phyloP scores from a whole-genome alignment of 306 rosid species.

The Crotalaria pallida region DNA sequence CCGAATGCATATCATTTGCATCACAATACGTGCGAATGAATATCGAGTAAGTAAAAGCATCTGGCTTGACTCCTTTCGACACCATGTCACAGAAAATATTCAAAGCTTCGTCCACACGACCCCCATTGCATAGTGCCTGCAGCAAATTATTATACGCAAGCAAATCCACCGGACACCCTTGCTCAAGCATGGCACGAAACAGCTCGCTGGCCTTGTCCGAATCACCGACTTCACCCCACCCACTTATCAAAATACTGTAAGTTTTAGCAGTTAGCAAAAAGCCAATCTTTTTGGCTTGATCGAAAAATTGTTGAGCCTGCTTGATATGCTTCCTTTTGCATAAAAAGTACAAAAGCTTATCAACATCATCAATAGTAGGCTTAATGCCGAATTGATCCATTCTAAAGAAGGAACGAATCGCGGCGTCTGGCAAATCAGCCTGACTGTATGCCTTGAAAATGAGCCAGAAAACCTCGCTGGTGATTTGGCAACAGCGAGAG shows the following conservation, averaged over 20 bases:
- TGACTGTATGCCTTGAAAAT: slow-evolving; percentile 61
- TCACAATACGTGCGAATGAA: slow-evolving; percentile 63
- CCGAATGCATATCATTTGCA: slow-evolving; percentile 60
- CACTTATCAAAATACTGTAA: slow-evolving; percentile 70
- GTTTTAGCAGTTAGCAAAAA: slow-evolving; percentile 46
- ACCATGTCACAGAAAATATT: slow-evolving; percentile 47
- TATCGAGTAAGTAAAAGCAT: slow-evolving; percentile 67
- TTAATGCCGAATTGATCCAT: slow-evolving; percentile 75
- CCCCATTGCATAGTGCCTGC: slow-evolving; percentile 72
- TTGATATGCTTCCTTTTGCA: slow-evolving; percentile 69
- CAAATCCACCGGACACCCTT: slow-evolving; percentile 56
- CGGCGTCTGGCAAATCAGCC: slow-evolving; percentile 73
- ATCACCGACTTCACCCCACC: slow-evolving; percentile 74
- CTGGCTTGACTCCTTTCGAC: slow-evolving; percentile 47
- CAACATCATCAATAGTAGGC: slow-evolving; percentile 57
- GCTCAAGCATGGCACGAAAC: slow-evolving; percentile 67
- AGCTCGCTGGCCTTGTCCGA: slow-evolving; percentile 50
- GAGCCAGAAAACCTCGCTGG: slow-evolving; percentile 60
- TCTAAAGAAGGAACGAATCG: slow-evolving; percentile 63
- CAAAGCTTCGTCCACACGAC: slow-evolving; percentile 55
- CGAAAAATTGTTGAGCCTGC: slow-evolving; percentile 68
- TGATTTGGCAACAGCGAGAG: slow-evolving; percentile 39
- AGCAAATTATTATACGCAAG: slow-evolving; percentile 64
- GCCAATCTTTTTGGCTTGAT: slow-evolving; percentile 48
- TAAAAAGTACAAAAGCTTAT: slow-evolving; percentile 53